Conservation (phyloP, 2,329 filamentous ascomycete genomes). For the Cordyceps fumosorosea region DNA sequence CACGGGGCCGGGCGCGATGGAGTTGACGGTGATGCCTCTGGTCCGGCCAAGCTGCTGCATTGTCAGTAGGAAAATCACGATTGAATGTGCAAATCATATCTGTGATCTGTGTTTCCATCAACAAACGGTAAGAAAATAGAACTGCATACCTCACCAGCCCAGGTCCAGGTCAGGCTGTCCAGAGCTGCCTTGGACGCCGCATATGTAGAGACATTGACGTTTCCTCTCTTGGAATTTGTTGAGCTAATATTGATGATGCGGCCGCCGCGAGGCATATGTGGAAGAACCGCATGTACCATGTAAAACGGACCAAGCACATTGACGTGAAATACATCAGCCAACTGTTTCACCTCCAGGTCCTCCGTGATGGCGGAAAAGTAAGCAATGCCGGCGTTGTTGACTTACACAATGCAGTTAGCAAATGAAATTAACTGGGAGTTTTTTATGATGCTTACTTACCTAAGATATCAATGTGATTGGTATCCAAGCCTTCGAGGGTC, state of each 20-base stretch:
- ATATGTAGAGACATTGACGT: constrained; percentile 15
- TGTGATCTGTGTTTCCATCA: background rate
- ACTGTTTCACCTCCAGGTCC: constrained; percentile 19
- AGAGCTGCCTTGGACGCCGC: constrained; percentile 26
- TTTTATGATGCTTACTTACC: constrained; percentile 20
- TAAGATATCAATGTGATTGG: constrained; percentile 34
- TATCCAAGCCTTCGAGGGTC: constrained; percentile 27
- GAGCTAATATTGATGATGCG: constrained; percentile 22
- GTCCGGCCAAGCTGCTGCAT: constrained; percentile 26
- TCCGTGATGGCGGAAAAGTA: constrained; percentile 17
- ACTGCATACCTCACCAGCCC: constrained; percentile 26
- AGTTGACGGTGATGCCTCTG: constrained; percentile 37
- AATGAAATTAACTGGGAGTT: background rate
- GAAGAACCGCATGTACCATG: constrained; percentile 26
- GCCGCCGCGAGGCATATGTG: constrained; percentile 29
- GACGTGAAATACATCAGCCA: constrained; percentile 24
- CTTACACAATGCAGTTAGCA: constrained; percentile 13
- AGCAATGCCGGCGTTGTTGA: constrained; percentile 32
- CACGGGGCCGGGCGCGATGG: constrained; percentile 33
- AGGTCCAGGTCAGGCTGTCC: constrained; percentile 27
- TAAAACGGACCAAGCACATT: constrained; percentile 31
- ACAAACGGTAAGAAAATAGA: background rate
- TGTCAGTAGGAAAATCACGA: background rate
- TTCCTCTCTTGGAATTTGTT: constrained; percentile 17
- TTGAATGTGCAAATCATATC: no score